phyloP scores from a whole-genome alignment of 1,284 basidiomycete genomes.

The Sphagnurus paluster region DNA sequence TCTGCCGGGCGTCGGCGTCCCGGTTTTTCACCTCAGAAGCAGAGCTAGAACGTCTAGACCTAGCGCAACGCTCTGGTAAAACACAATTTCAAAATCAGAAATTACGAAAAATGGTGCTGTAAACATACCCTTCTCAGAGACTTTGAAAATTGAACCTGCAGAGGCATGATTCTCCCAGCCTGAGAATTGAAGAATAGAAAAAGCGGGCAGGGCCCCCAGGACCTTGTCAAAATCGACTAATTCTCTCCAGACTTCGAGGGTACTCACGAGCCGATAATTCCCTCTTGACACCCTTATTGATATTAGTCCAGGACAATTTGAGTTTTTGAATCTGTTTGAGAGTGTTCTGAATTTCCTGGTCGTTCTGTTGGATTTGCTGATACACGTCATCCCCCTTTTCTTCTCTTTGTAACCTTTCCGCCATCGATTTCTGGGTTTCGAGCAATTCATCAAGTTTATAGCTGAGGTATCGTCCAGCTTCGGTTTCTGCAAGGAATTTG shows the following conservation, averaged over 20 bases:
- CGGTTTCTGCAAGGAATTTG: slow-evolving; percentile 21
- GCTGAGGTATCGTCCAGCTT: slow-evolving; percentile 18
- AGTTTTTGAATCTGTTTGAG: too few species aligned
- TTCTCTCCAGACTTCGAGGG: too few species aligned
- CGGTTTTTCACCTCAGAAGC: slow-evolving; percentile 6
- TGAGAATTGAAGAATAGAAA: too few species aligned
- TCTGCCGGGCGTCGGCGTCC: slow-evolving; percentile 9
- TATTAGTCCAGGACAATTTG: too few species aligned
- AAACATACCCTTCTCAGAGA: slow-evolving; percentile 22
- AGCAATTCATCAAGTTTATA: slow-evolving; percentile 12
- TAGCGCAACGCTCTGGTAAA: not conserved
- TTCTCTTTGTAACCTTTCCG: too few species aligned
- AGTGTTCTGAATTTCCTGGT: too few species aligned
- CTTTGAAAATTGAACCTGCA: slow-evolving; percentile 21
- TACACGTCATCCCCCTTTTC: too few species aligned
- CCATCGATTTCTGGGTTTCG: slow-evolving; percentile 11
- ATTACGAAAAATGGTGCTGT: not conserved
- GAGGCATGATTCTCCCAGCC: slow-evolving; percentile 25
- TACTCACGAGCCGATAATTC: too few species aligned
- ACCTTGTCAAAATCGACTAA: too few species aligned
- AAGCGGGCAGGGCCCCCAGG: too few species aligned
- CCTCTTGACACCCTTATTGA: too few species aligned
- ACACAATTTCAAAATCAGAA: not conserved
- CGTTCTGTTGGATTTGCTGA: too few species aligned
- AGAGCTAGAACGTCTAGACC: not conserved